phyloP scores from a whole-genome alignment of 441 rosid genomes.

The Mallotus japonicus region DNA sequence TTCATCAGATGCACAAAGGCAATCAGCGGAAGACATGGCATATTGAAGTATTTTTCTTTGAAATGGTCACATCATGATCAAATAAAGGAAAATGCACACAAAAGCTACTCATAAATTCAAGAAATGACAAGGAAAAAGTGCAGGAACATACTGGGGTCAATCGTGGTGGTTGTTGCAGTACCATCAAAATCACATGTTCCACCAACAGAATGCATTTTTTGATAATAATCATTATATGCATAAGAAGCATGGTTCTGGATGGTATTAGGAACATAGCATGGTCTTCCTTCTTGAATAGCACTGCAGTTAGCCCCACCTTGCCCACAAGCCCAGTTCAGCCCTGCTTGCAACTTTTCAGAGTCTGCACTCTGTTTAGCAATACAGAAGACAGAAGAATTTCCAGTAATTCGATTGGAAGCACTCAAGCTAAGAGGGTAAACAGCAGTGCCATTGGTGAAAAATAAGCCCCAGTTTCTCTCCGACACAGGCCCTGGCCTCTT shows the following conservation, averaged over 20 bases:
- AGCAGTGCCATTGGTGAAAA: constrained; percentile 63
- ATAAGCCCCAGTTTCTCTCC: constrained; percentile 86
- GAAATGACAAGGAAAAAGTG: neutral
- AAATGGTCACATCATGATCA: neutral
- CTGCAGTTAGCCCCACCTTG: constrained; percentile 80
- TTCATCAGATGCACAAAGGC: neutral
- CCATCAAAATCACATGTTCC: constrained; percentile 94
- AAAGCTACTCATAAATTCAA: neutral
- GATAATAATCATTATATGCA: constrained; percentile 90
- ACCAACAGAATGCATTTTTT: constrained; percentile 61
- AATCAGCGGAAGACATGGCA: neutral
- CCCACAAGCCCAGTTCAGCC: constrained; percentile 96
- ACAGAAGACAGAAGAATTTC: constrained; percentile 59
- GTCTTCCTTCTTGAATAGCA: constrained; percentile 60
- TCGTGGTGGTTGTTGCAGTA: constrained; percentile 56
- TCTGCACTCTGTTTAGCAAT: constrained; percentile 71
- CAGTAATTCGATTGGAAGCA: constrained; percentile 28
- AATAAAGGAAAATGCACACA: neutral
- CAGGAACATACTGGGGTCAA: constrained; percentile 77
- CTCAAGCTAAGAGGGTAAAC: constrained; percentile 61
- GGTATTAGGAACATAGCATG: constrained; percentile 62
- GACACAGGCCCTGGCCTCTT: constrained; percentile 66
- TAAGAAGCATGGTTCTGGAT: constrained; percentile 74
- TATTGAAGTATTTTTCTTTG: neutral
- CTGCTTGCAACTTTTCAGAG: constrained; percentile 55